Percentiles rank a stretch among this genome's conserved stretches.
These are phyloP conservation scores for Kwoniella mangroviensis DNA, from an alignment of 768 basidiomycete genomes.

Conservation along the genomic window DNA sequence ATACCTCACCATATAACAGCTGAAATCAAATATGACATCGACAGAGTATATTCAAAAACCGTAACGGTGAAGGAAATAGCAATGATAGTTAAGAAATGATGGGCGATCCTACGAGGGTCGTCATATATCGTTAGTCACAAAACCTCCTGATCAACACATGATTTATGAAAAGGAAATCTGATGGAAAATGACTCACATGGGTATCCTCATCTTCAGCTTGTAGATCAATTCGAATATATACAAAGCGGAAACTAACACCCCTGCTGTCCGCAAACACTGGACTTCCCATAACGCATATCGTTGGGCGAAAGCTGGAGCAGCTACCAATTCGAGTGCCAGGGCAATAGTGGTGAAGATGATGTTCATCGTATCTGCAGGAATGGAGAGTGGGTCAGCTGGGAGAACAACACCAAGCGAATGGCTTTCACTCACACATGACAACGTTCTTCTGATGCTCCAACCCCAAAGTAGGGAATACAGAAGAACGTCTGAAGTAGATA, in stretches of 20 bases:
- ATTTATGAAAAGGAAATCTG: neutral
- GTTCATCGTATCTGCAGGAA: slow-evolving; percentile 42
- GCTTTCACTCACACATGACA: slow-evolving; percentile 35
- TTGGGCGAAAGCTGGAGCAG: slow-evolving; percentile 27
- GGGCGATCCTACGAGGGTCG: slow-evolving; percentile 27
- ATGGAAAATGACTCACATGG: slow-evolving; percentile 28
- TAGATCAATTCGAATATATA: slow-evolving; percentile 45
- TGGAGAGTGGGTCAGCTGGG: too few relatives aligned
- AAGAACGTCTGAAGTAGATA: slow-evolving; percentile 7
- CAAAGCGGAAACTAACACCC: slow-evolving; percentile 27
- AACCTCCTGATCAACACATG: neutral
- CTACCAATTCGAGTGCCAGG: slow-evolving; percentile 35
- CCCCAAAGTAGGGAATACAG: neutral
- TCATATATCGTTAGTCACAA: neutral
- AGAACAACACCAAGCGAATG: too few relatives aligned
- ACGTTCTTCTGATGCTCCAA: slow-evolving; percentile 40
- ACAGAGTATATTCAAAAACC: slow-evolving; percentile 39
- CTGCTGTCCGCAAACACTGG: slow-evolving; percentile 27
- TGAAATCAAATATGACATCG: slow-evolving; percentile 30
- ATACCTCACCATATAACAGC: slow-evolving; percentile 36
- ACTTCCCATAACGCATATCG: slow-evolving; percentile 30
- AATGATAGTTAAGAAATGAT: slow-evolving; percentile 44
- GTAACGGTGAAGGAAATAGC: slow-evolving; percentile 43
- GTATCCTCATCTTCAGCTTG: slow-evolving; percentile 40
- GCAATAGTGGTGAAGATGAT: slow-evolving; percentile 38